Conservation (phyloP, 352 stramenopile species). For the Pythium inflatum region DNA sequence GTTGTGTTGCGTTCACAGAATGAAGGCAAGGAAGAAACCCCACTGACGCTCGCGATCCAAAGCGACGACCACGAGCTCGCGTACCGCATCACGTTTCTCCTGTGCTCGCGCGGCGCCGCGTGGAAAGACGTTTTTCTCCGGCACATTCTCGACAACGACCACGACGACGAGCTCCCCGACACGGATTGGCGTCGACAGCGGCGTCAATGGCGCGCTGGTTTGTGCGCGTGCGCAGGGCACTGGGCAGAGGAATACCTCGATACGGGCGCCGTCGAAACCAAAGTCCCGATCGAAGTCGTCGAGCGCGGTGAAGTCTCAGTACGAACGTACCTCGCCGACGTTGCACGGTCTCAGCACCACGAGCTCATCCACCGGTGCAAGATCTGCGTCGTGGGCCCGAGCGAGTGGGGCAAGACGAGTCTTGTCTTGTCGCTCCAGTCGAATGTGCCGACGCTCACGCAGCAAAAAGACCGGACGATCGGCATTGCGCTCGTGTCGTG, state of each 20-base stretch:
- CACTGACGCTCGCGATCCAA: not conserved
- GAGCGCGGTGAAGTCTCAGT: slow-evolving; percentile 6
- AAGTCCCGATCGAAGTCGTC: slow-evolving; percentile 3
- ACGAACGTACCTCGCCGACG: slow-evolving; percentile 14
- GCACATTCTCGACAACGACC: not conserved
- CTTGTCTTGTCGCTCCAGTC: slow-evolving; percentile 3
- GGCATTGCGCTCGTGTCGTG: not conserved
- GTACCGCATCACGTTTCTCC: not conserved
- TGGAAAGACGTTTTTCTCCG: not conserved
- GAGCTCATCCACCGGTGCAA: slow-evolving; percentile 16
- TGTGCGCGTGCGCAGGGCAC: slow-evolving; percentile 1
- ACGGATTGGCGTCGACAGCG: not conserved
- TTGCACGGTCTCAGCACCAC: not conserved
- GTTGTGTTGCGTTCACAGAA: not conserved
- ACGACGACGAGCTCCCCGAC: not conserved
- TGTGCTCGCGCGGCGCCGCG: not conserved
- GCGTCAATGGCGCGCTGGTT: not conserved
- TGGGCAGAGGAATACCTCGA: not conserved
- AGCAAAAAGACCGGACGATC: slow-evolving; percentile 2
- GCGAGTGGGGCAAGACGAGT: slow-evolving; percentile 18
- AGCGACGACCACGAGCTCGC: not conserved
- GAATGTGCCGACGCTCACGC: not conserved
- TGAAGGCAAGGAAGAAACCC: not conserved
- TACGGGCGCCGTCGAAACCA: not conserved
- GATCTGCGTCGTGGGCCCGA: slow-evolving; percentile 7